phyloP scores from a whole-genome alignment of 805 yeast genomes.

The Teunomyces lycoperdinae region DNA sequence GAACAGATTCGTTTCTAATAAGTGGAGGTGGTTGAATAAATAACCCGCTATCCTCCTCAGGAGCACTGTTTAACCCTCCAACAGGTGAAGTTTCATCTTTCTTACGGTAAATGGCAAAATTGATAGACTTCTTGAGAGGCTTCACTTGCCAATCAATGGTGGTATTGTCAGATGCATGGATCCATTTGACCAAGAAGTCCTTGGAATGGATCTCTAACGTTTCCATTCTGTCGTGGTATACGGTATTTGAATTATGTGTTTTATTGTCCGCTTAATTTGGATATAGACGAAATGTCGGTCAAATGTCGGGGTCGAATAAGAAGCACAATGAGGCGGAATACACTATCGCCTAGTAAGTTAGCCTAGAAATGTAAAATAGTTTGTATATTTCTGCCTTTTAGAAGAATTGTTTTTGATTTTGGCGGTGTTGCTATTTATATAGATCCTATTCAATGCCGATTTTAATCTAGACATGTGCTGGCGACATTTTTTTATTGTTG shows the following conservation, averaged over 20 bases:
- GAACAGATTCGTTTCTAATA: background rate
- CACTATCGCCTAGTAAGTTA: too few relatives aligned
- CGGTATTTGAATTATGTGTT: background rate
- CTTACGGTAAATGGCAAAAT: constrained; percentile 38
- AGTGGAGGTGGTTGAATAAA: constrained; percentile 8
- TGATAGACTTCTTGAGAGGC: constrained; percentile 54
- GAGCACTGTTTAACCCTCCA: background rate
- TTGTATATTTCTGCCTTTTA: too few relatives aligned
- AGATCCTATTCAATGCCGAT: background rate
- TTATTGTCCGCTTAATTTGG: constrained; percentile 3
- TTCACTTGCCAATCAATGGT: constrained; percentile 75
- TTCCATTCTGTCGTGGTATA: constrained; percentile 54
- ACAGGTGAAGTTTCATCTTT: constrained; percentile 16
- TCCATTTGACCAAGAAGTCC: constrained; percentile 90
- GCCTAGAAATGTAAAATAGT: too few relatives aligned
- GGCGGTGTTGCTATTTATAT: background rate
- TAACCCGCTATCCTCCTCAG: constrained; percentile 1
- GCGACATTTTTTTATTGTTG: background rate
- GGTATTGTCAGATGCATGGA: constrained; percentile 66
- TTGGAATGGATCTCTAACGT: constrained; percentile 86
- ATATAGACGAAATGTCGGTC: background rate
- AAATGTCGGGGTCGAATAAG: background rate
- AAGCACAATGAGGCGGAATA: too few relatives aligned
- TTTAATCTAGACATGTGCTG: background rate
- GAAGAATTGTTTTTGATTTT: background rate